Conservation (phyloP, 345 rosid species). For the Euphorbia lathyris region DNA sequence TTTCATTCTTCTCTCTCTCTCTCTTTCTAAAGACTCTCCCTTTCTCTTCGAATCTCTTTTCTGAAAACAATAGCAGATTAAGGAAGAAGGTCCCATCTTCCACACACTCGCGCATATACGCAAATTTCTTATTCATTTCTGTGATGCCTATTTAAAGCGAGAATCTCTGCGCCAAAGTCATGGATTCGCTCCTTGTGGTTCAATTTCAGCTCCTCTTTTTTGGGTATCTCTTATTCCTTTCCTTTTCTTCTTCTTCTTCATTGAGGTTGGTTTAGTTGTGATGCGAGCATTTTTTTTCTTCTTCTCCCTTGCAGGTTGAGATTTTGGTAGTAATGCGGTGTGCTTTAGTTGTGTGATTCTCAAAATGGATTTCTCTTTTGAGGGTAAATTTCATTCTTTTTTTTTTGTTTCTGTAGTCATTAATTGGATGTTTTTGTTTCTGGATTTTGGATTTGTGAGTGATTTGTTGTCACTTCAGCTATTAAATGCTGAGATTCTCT, state of each 20-base stretch:
- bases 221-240: constrained; percentile 24
- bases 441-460: neutral
- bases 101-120: constrained; percentile 3
- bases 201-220: constrained; percentile 26
- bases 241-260: neutral
- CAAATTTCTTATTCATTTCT: neutral
- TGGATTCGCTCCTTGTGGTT: constrained; percentile 32
- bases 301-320: constrained; percentile 32
- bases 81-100: constrained; percentile 31
- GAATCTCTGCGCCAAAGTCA: constrained; percentile 3
- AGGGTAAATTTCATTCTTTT: constrained; percentile 12
- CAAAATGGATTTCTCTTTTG: constrained; percentile 37
- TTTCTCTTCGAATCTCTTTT: constrained; percentile 38
- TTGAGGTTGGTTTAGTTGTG: constrained; percentile 12
- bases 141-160: neutral
- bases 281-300: constrained; percentile 1
- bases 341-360: constrained; percentile 20
- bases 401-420: neutral
- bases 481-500: neutral
- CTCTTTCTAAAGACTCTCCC: constrained; percentile 11
- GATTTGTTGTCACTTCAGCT: neutral
- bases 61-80: constrained; percentile 29
- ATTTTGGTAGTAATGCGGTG: constrained; percentile 44
- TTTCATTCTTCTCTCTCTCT: constrained; percentile 9
- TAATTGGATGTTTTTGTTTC: neutral